A percentile compares a stretch with the other conserved stretches of the same genome.
Evolutionary conservation across 768 basidiomycete genomes (phyloP).

Genomic region (Leucosporidium creatinivorum): DNA sequence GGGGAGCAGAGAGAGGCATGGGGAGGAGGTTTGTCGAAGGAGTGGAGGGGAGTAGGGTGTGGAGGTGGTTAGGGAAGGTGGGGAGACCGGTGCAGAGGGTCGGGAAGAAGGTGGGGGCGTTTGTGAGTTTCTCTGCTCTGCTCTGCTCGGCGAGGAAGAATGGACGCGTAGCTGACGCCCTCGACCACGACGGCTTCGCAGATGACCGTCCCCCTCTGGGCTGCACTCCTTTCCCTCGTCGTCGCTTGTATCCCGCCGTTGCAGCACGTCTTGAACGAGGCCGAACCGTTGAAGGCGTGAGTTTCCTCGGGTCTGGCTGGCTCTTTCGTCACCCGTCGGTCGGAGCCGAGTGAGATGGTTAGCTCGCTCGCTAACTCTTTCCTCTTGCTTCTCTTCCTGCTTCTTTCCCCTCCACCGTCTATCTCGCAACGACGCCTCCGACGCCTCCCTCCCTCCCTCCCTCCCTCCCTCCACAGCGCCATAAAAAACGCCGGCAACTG

Average conservation of each 20-base stretch:
- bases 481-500: conserved; percentile 63
- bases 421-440: too few relatives aligned
- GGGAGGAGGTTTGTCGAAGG: conserved; percentile 22
- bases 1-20: conserved; percentile 17
- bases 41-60: conserved; percentile 31
- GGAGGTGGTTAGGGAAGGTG: conserved; percentile 36
- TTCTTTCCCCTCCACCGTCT: too few relatives aligned
- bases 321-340: too few relatives aligned
- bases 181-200: not conserved
- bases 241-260: conserved; percentile 59
- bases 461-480: conserved; percentile 41
- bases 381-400: too few relatives aligned
- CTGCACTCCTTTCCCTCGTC: conserved; percentile 30
- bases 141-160: too few relatives aligned
- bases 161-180: too few relatives aligned
- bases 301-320: not conserved
- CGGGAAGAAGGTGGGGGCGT: conserved; percentile 3
- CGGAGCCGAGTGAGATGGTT: too few relatives aligned
- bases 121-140: conserved; percentile 4
- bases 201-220: conserved; percentile 81
- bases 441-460: not conserved
- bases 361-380: not conserved
- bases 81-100: conserved; percentile 22
- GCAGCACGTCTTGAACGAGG: conserved; percentile 59
- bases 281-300: conserved; percentile 42